phyloP scores from a whole-genome alignment of 2,329 filamentous ascomycete genomes.

The Talaromyces islandicus region DNA sequence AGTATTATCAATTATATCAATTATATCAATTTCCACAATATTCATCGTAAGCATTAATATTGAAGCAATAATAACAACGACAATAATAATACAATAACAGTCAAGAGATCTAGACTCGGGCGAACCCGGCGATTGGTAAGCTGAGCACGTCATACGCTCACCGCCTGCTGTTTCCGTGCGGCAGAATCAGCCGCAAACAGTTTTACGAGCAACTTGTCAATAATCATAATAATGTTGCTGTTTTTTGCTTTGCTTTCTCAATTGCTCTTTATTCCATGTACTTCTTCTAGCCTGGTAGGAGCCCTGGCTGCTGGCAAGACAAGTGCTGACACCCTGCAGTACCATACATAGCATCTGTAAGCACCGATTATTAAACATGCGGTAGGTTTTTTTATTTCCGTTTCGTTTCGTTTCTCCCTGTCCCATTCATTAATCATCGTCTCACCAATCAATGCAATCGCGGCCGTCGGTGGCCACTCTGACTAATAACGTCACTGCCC shows the following conservation, averaged over 20 bases:
- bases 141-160: conserved; percentile 10
- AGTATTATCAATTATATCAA: no score
- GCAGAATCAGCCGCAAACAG: background rate
- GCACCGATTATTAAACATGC: background rate
- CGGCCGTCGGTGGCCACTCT: background rate
- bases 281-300: background rate
- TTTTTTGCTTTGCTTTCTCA: background rate
- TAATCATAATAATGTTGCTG: no score
- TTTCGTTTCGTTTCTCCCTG: background rate
- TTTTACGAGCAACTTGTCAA: background rate
- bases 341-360: background rate
- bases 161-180: conserved; percentile 1
- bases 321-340: background rate
- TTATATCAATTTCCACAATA: no score
- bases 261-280: background rate
- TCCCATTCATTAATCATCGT: background rate
- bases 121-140: conserved; percentile 5
- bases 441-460: conserved; percentile 15
- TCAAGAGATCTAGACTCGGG: background rate
- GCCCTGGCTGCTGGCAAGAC: background rate
- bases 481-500: conserved; percentile 9
- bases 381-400: background rate
- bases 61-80: no score
- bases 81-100: background rate
- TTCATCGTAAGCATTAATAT: no score